A percentile compares a stretch with the other conserved stretches of the same genome.
phyloP scores from a whole-genome alignment of 2,329 filamentous ascomycete genomes.

The Phaeoacremonium minimum region DNA sequence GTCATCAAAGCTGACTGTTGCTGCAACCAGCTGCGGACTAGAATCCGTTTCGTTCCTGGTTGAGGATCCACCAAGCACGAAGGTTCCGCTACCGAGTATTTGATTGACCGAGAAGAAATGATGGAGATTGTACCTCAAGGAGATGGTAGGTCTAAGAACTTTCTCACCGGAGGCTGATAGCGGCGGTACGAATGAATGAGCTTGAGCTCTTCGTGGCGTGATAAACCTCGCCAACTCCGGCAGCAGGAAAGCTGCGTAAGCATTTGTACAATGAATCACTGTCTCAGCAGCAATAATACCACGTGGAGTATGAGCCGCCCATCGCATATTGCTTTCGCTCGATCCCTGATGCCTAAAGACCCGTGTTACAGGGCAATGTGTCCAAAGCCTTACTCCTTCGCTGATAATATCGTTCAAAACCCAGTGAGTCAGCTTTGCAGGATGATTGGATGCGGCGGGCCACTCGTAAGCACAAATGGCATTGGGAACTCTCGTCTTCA shows the following conservation, averaged over 20 bases:
- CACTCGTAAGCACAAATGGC: constrained; percentile 44
- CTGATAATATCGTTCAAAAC: constrained; percentile 30
- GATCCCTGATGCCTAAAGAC: constrained; percentile 14
- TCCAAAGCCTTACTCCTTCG: constrained; percentile 33
- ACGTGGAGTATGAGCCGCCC: constrained; percentile 28
- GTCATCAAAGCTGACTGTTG: constrained; percentile 29
- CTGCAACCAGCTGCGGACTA: constrained; percentile 28
- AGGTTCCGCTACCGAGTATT: constrained; percentile 32
- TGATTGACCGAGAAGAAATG: constrained; percentile 47
- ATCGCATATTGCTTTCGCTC: constrained; percentile 11
- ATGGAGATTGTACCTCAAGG: constrained; percentile 36
- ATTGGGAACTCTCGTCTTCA: constrained; percentile 27
- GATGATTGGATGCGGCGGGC: constrained; percentile 43
- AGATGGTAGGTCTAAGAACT: constrained; percentile 32
- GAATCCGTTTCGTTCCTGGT: constrained; percentile 23
- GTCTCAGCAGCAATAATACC: constrained; percentile 21
- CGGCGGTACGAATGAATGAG: constrained; percentile 36
- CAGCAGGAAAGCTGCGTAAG: constrained; percentile 27
- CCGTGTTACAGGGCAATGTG: constrained; percentile 32
- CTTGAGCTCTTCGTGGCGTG: constrained; percentile 37
- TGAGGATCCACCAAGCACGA: constrained; percentile 36
- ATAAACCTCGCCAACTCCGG: constrained; percentile 27
- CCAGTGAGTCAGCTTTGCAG: constrained; percentile 44
- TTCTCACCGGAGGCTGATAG: constrained; percentile 26
- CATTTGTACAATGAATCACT: constrained; percentile 34